Evolutionary conservation across 192 early-diverging fungal genomes (phyloP).

Genomic region (Coemansia sp.): DNA sequence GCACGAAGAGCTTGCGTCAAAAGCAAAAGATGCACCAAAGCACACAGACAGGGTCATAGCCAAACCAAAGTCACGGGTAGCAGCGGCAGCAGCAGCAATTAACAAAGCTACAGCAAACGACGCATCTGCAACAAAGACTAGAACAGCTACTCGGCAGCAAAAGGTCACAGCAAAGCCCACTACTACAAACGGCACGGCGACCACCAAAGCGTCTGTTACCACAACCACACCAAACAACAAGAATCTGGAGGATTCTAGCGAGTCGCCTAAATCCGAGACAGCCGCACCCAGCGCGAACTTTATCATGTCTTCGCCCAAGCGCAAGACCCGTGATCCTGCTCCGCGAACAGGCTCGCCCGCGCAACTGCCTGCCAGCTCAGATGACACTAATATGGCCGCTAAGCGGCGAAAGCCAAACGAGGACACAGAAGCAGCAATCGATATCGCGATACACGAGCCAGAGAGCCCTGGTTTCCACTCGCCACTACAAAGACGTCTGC

Average conservation of each 20-base stretch:
- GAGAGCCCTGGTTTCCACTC: slow-evolving; percentile 16
- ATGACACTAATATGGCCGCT: background rate
- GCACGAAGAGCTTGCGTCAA: background rate
- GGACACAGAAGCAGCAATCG: background rate
- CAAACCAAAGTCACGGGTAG: slow-evolving; percentile 9
- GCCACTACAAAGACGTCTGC: slow-evolving; percentile 15
- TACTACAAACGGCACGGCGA: no score
- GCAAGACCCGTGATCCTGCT: slow-evolving; percentile 28
- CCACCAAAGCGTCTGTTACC: no score
- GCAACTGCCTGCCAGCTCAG: background rate
- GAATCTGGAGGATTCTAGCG: background rate
- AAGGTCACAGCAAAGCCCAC: background rate
- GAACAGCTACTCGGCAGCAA: background rate
- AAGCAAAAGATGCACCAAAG: slow-evolving; percentile 1
- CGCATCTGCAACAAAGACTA: background rate
- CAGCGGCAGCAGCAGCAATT: background rate
- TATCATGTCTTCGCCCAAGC: slow-evolving; percentile 57
- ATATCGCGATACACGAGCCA: background rate
- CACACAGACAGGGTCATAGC: background rate
- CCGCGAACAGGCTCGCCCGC: background rate
- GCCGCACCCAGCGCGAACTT: slow-evolving; percentile 17
- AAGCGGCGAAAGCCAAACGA: slow-evolving; percentile 20
- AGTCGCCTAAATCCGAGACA: background rate
- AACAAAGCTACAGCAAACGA: slow-evolving; percentile 6
- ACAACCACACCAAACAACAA: background rate